These are phyloP conservation scores for Acanthamoeba polyphaga DNA, from an alignment of 208 protist species.

Conservation along the genomic window DNA sequence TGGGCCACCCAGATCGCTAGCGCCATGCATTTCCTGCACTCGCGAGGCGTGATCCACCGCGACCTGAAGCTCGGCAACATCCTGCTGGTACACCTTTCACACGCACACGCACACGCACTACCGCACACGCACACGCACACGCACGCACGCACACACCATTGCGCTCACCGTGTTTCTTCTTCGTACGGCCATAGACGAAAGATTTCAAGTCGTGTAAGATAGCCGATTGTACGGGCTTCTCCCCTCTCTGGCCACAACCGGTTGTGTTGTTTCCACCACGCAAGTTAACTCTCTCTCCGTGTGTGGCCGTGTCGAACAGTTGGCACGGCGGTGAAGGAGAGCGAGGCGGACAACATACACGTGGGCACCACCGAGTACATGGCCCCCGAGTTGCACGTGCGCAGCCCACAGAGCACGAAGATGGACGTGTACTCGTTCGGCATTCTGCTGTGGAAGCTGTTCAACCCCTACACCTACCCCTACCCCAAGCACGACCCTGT, in stretches of 20 bases:
- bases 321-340: constrained; percentile 49
- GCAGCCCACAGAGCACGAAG: constrained; percentile 26
- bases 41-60: constrained; percentile 35
- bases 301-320: background rate
- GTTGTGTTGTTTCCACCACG: background rate
- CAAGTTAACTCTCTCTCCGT: background rate
- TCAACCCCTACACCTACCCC: constrained; percentile 52
- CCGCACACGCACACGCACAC: too few relatives aligned
- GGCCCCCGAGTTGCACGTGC: constrained; percentile 43
- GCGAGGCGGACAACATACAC: constrained; percentile 21
- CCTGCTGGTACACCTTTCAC: background rate
- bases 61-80: constrained; percentile 72
- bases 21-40: constrained; percentile 71
- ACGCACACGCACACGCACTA: background rate
- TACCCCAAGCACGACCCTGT: constrained; percentile 35
- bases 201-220: constrained; percentile 57
- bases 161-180: background rate
- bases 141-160: background rate
- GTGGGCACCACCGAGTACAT: constrained; percentile 72
- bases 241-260: background rate
- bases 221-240: constrained; percentile 24
- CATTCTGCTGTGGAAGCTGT: constrained; percentile 73
- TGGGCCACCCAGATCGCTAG: constrained; percentile 67
- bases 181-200: background rate
- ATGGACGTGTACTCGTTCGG: constrained; percentile 73